Evolutionary conservation across 2,329 filamentous ascomycete genomes (phyloP).

Genomic region (Phoma sp.): DNA sequence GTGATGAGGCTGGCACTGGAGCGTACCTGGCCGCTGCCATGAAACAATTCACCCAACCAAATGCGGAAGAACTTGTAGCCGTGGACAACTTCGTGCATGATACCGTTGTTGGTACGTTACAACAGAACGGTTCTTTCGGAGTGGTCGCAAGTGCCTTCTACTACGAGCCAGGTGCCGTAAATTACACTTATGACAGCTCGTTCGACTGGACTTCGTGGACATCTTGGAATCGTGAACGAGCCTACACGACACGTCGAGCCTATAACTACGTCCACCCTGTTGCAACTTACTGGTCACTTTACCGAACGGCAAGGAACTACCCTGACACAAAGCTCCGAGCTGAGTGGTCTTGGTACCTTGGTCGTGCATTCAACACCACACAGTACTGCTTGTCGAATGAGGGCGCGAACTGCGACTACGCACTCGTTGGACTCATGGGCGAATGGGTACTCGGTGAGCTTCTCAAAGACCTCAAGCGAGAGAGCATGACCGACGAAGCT

Average conservation of each 20-base stretch:
- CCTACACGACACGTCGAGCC: conserved; percentile 58
- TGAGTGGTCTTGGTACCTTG: conserved; percentile 62
- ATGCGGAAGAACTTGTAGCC: conserved; percentile 57
- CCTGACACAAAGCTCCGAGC: conserved; percentile 52
- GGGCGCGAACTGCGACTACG: conserved; percentile 49
- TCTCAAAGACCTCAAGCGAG: conserved; percentile 58
- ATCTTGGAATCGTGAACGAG: conserved; percentile 58
- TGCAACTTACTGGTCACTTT: conserved; percentile 64
- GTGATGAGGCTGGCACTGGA: conserved; percentile 65
- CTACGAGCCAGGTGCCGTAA: conserved; percentile 56
- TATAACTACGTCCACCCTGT: conserved; percentile 67
- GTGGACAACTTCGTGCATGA: conserved; percentile 62
- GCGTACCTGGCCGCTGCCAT: conserved; percentile 62
- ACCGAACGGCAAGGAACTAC: conserved; percentile 60
- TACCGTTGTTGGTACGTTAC: conserved; percentile 58
- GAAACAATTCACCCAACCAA: conserved; percentile 62
- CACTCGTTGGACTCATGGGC: conserved; percentile 62
- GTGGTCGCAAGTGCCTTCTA: conserved; percentile 65
- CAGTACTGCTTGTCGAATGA: conserved; percentile 48
- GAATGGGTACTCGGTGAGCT: conserved; percentile 64
- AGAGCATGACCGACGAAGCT: conserved; percentile 53
- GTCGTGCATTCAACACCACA: conserved; percentile 61
- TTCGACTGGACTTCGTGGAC: conserved; percentile 60
- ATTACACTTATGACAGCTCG: conserved; percentile 53
- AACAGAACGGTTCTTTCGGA: conserved; percentile 49